Percentiles rank a stretch among this genome's conserved stretches.
These are phyloP conservation scores for Triticum turgidum DNA, from an alignment of 176 grass and related monocot species.

Conservation along the genomic window DNA sequence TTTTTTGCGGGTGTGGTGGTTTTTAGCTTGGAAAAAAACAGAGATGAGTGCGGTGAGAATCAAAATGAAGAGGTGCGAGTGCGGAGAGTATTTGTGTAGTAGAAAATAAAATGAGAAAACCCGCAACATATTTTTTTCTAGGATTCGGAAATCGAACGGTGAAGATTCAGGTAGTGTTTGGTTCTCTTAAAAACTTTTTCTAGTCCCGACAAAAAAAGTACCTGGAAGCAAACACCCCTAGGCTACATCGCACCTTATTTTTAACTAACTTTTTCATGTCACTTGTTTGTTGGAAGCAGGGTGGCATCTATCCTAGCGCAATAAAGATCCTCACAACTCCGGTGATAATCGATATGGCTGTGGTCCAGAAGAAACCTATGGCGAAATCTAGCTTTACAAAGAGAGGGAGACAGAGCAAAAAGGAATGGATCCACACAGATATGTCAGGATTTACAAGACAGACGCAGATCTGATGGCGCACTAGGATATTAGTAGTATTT, in stretches of 20 bases:
- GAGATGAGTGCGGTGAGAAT: neutral
- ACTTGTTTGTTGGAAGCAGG: neutral
- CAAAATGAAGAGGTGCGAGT: neutral
- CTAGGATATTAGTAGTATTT: neutral
- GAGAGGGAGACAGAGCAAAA: constrained; percentile 25
- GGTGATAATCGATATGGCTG: neutral
- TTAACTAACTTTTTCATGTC: neutral
- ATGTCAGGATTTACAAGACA: constrained; percentile 44
- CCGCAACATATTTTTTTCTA: no score
- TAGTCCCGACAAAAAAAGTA: no score
- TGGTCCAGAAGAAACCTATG: constrained; percentile 50
- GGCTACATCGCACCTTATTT: neutral
- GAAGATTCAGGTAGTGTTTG: no score
- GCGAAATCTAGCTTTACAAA: constrained; percentile 21
- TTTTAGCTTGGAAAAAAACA: neutral
- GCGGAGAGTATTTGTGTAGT: no score
- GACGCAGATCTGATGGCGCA: constrained; percentile 42
- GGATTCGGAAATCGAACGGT: neutral
- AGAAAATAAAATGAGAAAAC: no score
- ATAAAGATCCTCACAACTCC: neutral
- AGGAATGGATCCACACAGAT: constrained; percentile 24
- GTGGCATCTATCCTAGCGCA: neutral
- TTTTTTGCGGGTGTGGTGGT: neutral
- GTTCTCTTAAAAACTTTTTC: no score
- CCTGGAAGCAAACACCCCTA: no score